A percentile compares a stretch with the other conserved stretches of the same genome.
Evolutionary conservation across 75 land plant genomes (phyloP).

Genomic region (Cunninghamia lanceolata): DNA sequence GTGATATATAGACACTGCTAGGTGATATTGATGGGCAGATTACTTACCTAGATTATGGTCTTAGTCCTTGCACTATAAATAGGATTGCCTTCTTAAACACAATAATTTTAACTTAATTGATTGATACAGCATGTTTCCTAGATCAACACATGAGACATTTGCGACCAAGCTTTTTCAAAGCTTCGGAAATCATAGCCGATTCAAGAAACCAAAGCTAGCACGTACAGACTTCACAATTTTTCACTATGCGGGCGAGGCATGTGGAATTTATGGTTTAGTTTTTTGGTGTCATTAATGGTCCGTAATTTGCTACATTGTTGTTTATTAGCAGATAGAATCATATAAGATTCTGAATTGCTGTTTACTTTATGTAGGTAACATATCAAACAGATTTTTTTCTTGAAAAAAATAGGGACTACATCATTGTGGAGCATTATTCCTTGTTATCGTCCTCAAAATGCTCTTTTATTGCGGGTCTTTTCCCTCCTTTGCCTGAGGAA

Average conservation of each 20-base stretch:
- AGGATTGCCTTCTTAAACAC: background rate
- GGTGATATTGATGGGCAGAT: background rate
- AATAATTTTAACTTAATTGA: conserved; percentile 20
- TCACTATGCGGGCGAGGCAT: conserved; percentile 98
- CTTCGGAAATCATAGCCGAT: conserved; percentile 62
- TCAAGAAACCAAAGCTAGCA: conserved; percentile 80
- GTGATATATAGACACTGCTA: background rate
- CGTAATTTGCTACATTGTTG: background rate
- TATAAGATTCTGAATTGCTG: background rate
- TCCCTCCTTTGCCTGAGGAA: conserved; percentile 71
- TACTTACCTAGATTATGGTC: background rate
- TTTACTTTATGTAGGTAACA: conserved; percentile 64
- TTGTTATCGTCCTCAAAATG: conserved; percentile 86
- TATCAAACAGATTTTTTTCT: conserved; percentile 93
- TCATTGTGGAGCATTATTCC: conserved; percentile 90
- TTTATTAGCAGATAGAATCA: background rate
- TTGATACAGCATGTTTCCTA: conserved; percentile 94
- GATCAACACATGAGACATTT: conserved; percentile 94
- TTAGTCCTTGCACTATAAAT: background rate
- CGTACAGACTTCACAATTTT: conserved; percentile 85
- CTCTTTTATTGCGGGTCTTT: conserved; percentile 76
- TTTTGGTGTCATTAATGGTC: background rate
- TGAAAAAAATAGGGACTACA: conserved; percentile 96
- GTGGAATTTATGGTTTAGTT: conserved; percentile 6
- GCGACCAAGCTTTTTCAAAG: conserved; percentile 84